phyloP scores from a whole-genome alignment of 2,329 filamentous ascomycete species.

The Trichocomaceae sp. region DNA sequence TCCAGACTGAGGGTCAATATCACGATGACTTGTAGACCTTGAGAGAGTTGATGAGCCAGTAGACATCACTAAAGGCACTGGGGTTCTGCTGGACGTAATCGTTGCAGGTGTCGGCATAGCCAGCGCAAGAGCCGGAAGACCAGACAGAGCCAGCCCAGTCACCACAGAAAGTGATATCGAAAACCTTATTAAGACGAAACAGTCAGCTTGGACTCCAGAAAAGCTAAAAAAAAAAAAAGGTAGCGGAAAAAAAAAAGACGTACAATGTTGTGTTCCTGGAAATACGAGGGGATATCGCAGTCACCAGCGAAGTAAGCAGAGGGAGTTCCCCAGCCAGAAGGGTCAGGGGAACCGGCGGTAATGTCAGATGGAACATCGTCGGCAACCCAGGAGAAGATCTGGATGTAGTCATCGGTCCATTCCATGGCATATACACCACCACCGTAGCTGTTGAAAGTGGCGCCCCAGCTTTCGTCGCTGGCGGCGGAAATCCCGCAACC shows the following conservation, averaged over 20 bases:
- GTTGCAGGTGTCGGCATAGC: slow-evolving; percentile 59
- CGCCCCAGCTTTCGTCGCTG: slow-evolving; percentile 60
- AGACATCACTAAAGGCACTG: slow-evolving; percentile 61
- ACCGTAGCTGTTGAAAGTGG: slow-evolving; percentile 49
- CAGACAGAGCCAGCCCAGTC: slow-evolving; percentile 75
- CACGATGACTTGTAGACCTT: slow-evolving; percentile 51
- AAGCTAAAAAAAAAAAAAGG: neutral
- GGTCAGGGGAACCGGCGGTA: slow-evolving; percentile 53
- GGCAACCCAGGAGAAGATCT: slow-evolving; percentile 74
- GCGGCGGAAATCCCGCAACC: slow-evolving; percentile 55
- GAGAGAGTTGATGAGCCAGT: slow-evolving; percentile 69
- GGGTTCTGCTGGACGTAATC: slow-evolving; percentile 68
- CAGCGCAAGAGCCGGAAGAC: slow-evolving; percentile 53
- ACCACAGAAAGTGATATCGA: slow-evolving; percentile 81
- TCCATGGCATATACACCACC: slow-evolving; percentile 70
- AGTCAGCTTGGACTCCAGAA: neutral
- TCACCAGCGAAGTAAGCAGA: slow-evolving; percentile 60
- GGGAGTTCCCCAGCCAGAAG: slow-evolving; percentile 62
- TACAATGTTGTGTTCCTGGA: slow-evolving; percentile 64
- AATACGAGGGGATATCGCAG: slow-evolving; percentile 66
- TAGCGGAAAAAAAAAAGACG: slow-evolving; percentile 6
- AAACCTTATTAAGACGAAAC: slow-evolving; percentile 25
- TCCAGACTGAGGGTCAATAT: neutral
- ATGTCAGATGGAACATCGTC: slow-evolving; percentile 63
- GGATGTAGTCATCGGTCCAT: slow-evolving; percentile 67